Percentiles rank a stretch among this genome's conserved stretches.
Evolutionary conservation across 2,329 filamentous ascomycete genomes (phyloP).

Genomic region (Claviceps capensis): DNA sequence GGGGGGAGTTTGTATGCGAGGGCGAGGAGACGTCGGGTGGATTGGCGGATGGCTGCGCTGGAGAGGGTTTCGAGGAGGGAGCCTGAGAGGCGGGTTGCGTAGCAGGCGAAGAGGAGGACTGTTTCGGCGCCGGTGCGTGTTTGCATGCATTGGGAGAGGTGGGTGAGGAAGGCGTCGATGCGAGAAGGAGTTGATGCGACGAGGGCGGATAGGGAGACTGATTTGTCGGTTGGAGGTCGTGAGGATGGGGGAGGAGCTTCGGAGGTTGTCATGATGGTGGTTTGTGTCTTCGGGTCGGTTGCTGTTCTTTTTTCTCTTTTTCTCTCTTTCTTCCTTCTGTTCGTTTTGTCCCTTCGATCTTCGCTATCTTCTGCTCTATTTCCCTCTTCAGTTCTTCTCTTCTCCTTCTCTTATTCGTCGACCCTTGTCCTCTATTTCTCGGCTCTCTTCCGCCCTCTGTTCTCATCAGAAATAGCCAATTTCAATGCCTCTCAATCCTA

Average conservation of each 20-base stretch:
- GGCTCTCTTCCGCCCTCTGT: too few relatives aligned
- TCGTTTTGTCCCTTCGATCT: background rate
- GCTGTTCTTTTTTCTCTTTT: background rate
- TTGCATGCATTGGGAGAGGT: conserved; percentile 49
- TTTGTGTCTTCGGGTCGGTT: background rate
- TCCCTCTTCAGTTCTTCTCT: background rate
- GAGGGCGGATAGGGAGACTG: conserved; percentile 6
- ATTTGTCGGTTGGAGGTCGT: conserved; percentile 3
- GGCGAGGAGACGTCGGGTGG: conserved; percentile 37
- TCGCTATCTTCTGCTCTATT: background rate
- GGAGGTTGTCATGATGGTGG: background rate
- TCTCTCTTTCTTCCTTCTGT: background rate
- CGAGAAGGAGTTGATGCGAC: conserved; percentile 11
- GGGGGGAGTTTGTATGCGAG: conserved; percentile 37
- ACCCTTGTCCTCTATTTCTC: too few relatives aligned
- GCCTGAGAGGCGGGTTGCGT: conserved; percentile 44
- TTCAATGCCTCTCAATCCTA: too few relatives aligned
- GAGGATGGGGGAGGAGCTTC: background rate
- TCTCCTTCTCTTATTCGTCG: too few relatives aligned
- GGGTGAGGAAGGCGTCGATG: conserved; percentile 39
- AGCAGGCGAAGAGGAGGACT: conserved; percentile 54
- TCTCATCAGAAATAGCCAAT: too few relatives aligned
- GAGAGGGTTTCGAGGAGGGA: conserved; percentile 37
- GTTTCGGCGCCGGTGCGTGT: conserved; percentile 58
- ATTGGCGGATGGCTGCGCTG: conserved; percentile 41